A percentile compares a stretch with the other conserved stretches of the same genome.
Conservation (phyloP, 148 eudicot species). For the Chenopodium album region DNA sequence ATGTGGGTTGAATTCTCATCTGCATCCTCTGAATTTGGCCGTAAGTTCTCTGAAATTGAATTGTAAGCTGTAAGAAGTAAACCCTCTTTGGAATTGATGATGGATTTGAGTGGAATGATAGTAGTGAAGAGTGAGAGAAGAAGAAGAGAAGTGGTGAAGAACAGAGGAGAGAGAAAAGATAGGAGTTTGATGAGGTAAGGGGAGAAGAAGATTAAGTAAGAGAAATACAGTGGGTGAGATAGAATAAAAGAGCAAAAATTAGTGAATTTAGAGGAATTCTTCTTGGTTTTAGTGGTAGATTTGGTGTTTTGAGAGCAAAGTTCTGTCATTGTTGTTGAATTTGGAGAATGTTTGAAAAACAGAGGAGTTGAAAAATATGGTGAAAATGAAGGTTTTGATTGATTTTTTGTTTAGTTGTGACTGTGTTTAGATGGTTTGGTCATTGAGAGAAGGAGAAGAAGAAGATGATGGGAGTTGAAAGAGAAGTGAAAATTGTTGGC, state of each 20-base stretch:
- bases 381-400: not conserved
- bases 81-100: slow-evolving; percentile 26
- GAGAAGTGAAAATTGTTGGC: slow-evolving; percentile 47
- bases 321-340: slow-evolving; percentile 41
- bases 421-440: not conserved
- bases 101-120: slow-evolving; percentile 25
- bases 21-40: slow-evolving; percentile 21
- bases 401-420: not conserved
- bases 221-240: slow-evolving; percentile 65
- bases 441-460: slow-evolving; percentile 17
- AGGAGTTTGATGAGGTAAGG: slow-evolving; percentile 73
- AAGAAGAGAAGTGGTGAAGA: slow-evolving; percentile 60
- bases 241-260: slow-evolving; percentile 35
- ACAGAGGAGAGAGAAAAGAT: slow-evolving; percentile 71
- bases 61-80: slow-evolving; percentile 27
- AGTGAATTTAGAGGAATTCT: slow-evolving; percentile 33
- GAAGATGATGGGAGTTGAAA: slow-evolving; percentile 28
- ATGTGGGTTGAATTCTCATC: slow-evolving; percentile 22
- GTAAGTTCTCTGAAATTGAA: slow-evolving; percentile 32
- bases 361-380: not conserved
- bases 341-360: slow-evolving; percentile 8
- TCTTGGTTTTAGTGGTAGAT: not conserved
- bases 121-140: slow-evolving; percentile 38
- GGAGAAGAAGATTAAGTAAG: slow-evolving; percentile 74
- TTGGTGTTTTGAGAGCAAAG: slow-evolving; percentile 33